Evolutionary conservation across 2,329 filamentous ascomycete species (phyloP).

Genomic region (Blumeria hordei): DNA sequence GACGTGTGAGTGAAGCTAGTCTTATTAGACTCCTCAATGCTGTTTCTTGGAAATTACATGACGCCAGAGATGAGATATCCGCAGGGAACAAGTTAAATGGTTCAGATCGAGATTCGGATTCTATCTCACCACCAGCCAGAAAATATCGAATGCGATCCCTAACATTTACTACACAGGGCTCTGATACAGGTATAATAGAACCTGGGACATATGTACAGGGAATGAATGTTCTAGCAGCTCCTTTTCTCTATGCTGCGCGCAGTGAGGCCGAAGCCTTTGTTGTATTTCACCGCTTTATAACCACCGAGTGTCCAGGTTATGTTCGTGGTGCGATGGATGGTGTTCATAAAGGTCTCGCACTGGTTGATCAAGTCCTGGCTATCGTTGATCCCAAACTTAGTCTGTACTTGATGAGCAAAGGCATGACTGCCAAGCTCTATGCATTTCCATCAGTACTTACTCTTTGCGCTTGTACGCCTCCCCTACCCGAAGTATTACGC

Average conservation of each 20-base stretch:
- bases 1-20: constrained; percentile 85
- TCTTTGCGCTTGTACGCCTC: constrained; percentile 84
- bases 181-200: constrained; percentile 34
- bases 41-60: constrained; percentile 79
- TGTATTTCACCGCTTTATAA: constrained; percentile 71
- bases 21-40: constrained; percentile 87
- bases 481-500: constrained; percentile 72
- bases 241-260: constrained; percentile 81
- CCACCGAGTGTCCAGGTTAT: constrained; percentile 73
- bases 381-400: constrained; percentile 81
- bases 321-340: constrained; percentile 93
- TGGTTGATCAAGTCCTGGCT: constrained; percentile 79
- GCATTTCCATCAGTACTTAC: constrained; percentile 90
- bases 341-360: constrained; percentile 70
- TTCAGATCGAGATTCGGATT: constrained; percentile 7
- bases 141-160: constrained; percentile 27
- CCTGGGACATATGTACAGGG: constrained; percentile 87
- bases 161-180: constrained; percentile 37
- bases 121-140: constrained; percentile 10
- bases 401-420: constrained; percentile 61
- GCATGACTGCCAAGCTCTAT: constrained; percentile 80
- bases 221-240: constrained; percentile 94
- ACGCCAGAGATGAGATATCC: constrained; percentile 30
- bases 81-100: constrained; percentile 4
- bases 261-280: constrained; percentile 90